Evolutionary conservation across 2,329 filamentous ascomycete species (phyloP).

Genomic region (Talaromyces sp.): DNA sequence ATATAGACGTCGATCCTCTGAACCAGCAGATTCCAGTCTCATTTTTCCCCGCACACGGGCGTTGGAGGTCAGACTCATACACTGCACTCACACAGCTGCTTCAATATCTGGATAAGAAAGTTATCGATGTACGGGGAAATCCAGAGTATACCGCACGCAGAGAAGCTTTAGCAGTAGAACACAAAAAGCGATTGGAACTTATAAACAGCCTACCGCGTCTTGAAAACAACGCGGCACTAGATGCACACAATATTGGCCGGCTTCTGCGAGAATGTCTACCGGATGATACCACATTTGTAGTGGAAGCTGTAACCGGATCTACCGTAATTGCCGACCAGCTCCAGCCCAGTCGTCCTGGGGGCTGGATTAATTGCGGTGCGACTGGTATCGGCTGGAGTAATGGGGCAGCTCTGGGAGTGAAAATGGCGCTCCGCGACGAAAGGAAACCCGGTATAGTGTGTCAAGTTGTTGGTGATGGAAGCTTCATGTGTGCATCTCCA

Average conservation of each 20-base stretch:
- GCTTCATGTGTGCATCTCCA: slow-evolving; percentile 12
- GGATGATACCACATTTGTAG: slow-evolving; percentile 11
- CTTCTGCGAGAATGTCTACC: slow-evolving; percentile 10
- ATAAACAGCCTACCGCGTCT: neutral
- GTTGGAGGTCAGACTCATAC: slow-evolving; percentile 61
- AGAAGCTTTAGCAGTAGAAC: neutral
- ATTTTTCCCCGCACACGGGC: slow-evolving; percentile 59
- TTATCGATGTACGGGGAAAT: neutral
- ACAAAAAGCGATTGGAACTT: neutral
- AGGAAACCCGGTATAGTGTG: slow-evolving; percentile 10
- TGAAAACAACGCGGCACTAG: neutral
- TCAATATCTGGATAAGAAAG: neutral
- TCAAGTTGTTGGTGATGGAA: slow-evolving; percentile 15
- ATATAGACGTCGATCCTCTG: slow-evolving; percentile 60
- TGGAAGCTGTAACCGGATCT: slow-evolving; percentile 11
- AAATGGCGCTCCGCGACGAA: neutral
- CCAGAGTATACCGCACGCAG: neutral
- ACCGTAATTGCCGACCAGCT: slow-evolving; percentile 7
- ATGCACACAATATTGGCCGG: slow-evolving; percentile 5
- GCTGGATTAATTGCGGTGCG: neutral
- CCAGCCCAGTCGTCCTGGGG: neutral
- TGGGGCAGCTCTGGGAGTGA: neutral
- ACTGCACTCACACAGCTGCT: slow-evolving; percentile 61
- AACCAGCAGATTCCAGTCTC: slow-evolving; percentile 67
- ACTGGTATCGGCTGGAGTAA: neutral